Evolutionary conservation across 208 protist genomes (phyloP), one percentile per base, ranked within the genome.

Genomic region (Leishmania martiniquensis): DNA sequence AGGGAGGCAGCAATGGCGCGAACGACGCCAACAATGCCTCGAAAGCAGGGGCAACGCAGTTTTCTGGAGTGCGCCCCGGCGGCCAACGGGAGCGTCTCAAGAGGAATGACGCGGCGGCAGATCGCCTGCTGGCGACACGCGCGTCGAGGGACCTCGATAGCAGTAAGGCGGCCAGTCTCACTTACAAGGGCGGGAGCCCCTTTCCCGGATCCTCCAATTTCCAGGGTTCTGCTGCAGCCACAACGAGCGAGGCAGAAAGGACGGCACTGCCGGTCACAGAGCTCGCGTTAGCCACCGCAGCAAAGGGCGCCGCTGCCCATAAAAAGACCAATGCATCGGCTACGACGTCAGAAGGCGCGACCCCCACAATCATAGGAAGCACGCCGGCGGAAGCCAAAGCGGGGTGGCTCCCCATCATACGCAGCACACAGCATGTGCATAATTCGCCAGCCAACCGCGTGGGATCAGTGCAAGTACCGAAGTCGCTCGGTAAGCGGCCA

Each of bases 341-440:
- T 34, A 25, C 32, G 49, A 12, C 44, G 34, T 13, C 68, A 39
- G 49, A 29, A 54, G 42, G 66, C 25, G 44, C 44, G 1, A 39
- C 39, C 44, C 44, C n/a, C 44, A 25, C 66, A 22, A 44, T 10
- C 20, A 4, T 49, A 32, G 22, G 49, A 45, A 47, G 15, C 45
- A 66, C 77, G 15, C 13, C 34, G 3, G 6, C n/a, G 12, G 54
- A 63, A 51, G 62, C 52, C 1, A 66, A 57, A 34, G 20, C 71
- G 6, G 7, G 44, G 52, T 12, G 7, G 44, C 37, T 62, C 29
- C 65, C 78, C 6, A 29, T 32, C 44, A 55, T 68, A 22, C 72
- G 63, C 65, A 75, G 44, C 67, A 63, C 67, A 4, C 69, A 60
- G 51, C 45, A 37, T 49, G 49, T n/a, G 25, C 49, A 15, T 15